Base-by-base conservation (phyloP, 2,329 filamentous ascomycete genomes). In the Penicillium crustosum region DNA sequence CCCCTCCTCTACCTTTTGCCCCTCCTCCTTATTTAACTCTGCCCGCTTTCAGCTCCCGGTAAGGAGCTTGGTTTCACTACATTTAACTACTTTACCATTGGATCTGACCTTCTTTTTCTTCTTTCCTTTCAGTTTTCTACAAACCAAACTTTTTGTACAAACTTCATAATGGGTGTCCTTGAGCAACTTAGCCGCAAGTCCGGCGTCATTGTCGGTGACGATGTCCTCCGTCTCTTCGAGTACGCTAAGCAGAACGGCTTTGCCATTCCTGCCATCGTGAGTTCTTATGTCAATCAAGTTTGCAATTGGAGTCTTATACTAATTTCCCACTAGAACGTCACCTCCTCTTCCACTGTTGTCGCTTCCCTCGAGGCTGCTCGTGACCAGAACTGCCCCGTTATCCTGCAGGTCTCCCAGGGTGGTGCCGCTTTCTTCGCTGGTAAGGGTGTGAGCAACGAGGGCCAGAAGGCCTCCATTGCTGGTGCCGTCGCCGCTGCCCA, bases 361-460 rank as follows among this genome's bases (percentile, higher is more conserved):
- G 87, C 91, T 70, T 81, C 91, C 55, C 91, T 99, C 70, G 94
- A 99, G 85, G 94, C 94, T 75, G 94, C 94, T 69, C 89, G 91
- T 72, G 93, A 97, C 79, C 83, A 87, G 75, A 96, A 96, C 79
- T 84, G 90, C 61, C 94, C 94, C 70, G 88, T 97, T 79, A 89
- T 97, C 79, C 87, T 97, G 68, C 94, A 97, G 82, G 84, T 90
- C 72, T 95, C 90, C 70, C 91, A 97, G 80, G 94, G 94, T 73
- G 93, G 93, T 80, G 89, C 91, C 64, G 93, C 92, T 71, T 96
- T 88, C 85, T 96, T 96, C 75, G 90, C 90, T 70, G 92, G 91
- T 78, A 93, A 93, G 86, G 91, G 90, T 75, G 86, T 96, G 71
- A 81, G 85, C 80, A 95, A 96, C 73, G 79, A 82, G 63, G 83